Conservation (phyloP, 495 filamentous ascomycete genomes). For the Xylaria palmicola region DNA sequence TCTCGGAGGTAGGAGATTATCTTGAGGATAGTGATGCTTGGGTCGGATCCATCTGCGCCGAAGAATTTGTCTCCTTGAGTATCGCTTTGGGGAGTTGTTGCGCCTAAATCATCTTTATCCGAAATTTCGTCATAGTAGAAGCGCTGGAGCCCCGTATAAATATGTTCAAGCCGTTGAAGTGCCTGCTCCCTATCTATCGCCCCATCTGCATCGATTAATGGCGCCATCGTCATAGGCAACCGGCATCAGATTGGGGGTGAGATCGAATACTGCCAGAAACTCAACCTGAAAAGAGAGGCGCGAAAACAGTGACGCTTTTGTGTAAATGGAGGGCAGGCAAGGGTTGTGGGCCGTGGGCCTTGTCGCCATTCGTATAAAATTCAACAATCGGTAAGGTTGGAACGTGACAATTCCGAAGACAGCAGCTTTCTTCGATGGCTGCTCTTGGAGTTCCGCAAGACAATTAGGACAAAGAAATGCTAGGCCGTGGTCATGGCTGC, state of each 20-base stretch:
- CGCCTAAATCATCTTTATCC: background rate
- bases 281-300: background rate
- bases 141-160: too few species aligned
- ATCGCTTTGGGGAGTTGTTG: background rate
- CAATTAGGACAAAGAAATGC: constrained; percentile 32
- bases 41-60: background rate
- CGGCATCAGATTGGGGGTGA: background rate
- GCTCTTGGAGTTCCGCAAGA: constrained; percentile 8
- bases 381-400: constrained; percentile 12
- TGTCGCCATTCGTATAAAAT: constrained; percentile 23
- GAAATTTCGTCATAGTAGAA: constrained; percentile 1
- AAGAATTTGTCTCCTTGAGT: background rate
- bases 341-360: constrained; percentile 13
- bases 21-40: constrained; percentile 12
- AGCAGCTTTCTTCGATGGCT: constrained; percentile 11
- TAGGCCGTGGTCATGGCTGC: background rate
- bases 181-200: background rate
- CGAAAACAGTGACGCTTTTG: background rate
- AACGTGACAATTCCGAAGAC: constrained; percentile 26
- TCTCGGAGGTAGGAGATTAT: constrained; percentile 24
- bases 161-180: background rate
- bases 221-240: constrained; percentile 2
- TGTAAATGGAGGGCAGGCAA: background rate
- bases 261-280: background rate
- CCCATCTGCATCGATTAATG: background rate